Evolutionary conservation across 768 basidiomycete genomes (phyloP).

Genomic region (Hygrophorus russula): DNA sequence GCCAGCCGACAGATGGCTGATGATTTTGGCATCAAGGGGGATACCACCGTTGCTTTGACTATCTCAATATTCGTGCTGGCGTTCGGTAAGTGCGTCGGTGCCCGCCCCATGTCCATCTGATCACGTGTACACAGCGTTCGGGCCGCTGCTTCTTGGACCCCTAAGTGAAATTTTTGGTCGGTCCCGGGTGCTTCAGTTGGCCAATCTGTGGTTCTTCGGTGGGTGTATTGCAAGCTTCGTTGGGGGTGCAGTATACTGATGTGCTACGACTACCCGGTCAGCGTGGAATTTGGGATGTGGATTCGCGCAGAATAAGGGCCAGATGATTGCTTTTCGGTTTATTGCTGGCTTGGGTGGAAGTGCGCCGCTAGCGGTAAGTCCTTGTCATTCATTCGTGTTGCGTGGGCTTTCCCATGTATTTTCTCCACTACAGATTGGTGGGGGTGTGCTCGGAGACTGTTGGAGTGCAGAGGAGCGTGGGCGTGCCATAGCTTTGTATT

Average conservation of each 20-base stretch:
- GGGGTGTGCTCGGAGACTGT: constrained; percentile 54
- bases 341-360: constrained; percentile 64
- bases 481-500: constrained; percentile 50
- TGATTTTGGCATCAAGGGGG: constrained; percentile 43
- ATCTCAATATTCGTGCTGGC: constrained; percentile 44
- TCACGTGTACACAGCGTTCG: constrained; percentile 28
- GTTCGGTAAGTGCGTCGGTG: constrained; percentile 31
- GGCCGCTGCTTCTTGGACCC: constrained; percentile 46
- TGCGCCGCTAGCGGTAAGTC: constrained; percentile 51
- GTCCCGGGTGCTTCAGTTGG: constrained; percentile 42
- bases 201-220: constrained; percentile 65
- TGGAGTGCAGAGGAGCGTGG: constrained; percentile 55
- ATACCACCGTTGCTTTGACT: constrained; percentile 39
- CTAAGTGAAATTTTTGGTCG: constrained; percentile 66
- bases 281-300: constrained; percentile 58
- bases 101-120: not conserved
- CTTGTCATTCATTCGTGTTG: constrained; percentile 24
- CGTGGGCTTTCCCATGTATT: constrained; percentile 10
- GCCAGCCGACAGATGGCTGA: constrained; percentile 39
- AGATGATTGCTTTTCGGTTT: constrained; percentile 60
- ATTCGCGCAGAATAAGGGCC: constrained; percentile 44
- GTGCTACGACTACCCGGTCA: not conserved
- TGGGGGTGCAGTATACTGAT: not conserved
- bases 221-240: constrained; percentile 3
- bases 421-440: constrained; percentile 46